Conservation (phyloP, 176 grass and related monocot species). For the Phoenix dactylifera region DNA sequence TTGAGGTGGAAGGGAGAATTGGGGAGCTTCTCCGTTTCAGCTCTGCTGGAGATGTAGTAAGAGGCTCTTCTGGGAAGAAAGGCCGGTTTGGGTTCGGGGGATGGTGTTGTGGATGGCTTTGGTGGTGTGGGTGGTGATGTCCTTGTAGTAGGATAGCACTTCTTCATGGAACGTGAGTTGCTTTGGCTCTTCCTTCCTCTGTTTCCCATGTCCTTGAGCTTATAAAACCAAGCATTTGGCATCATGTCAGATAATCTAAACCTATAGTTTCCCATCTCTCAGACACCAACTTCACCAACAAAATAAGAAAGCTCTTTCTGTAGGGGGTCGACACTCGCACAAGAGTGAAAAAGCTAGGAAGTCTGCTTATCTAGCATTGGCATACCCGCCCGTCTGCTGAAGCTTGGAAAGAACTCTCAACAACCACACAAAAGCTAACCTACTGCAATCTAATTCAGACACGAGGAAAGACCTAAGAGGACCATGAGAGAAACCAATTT, state of each 20-base stretch:
- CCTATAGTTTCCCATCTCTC: slow-evolving; percentile 60
- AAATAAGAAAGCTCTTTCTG: too few species aligned
- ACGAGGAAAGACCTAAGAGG: too few species aligned
- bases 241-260: slow-evolving; percentile 92
- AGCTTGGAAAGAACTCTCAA: too few species aligned
- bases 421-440: too few species aligned
- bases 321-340: too few species aligned
- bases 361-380: too few species aligned
- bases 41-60: slow-evolving; percentile 73
- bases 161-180: neutral
- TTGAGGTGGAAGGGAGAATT: slow-evolving; percentile 29
- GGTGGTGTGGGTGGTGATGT: neutral
- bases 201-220: slow-evolving; percentile 62
- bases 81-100: slow-evolving; percentile 4
- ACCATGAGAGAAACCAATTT: too few species aligned
- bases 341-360: too few species aligned
- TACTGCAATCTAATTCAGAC: too few species aligned
- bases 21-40: slow-evolving; percentile 1
- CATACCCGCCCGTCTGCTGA: too few species aligned
- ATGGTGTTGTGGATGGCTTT: neutral
- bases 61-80: slow-evolving; percentile 52
- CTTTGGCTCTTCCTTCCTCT: slow-evolving; percentile 4
- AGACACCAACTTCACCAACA: neutral
- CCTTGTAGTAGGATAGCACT: neutral
- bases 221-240: slow-evolving; percentile 96